phyloP scores from a whole-genome alignment of 345 rosid species.

The Lepidium sativum region DNA sequence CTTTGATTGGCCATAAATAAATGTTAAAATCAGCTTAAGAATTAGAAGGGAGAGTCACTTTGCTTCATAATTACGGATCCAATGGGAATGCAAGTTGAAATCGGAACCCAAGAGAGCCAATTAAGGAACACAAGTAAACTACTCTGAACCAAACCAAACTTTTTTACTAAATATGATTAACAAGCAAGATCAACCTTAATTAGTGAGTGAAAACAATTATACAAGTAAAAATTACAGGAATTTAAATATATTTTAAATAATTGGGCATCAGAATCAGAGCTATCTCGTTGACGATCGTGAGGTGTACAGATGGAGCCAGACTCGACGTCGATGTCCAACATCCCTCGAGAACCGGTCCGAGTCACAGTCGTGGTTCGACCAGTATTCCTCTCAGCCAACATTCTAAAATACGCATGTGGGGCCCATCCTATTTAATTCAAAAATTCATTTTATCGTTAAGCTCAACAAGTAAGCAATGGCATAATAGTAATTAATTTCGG shows the following conservation, averaged over 20 bases:
- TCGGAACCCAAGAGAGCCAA: slow-evolving; percentile 17
- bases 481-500: neutral
- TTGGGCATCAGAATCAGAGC: slow-evolving; percentile 9
- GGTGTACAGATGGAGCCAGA: neutral
- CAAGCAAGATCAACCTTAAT: neutral
- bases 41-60: neutral
- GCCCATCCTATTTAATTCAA: slow-evolving; percentile 40
- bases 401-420: slow-evolving; percentile 42
- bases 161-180: neutral
- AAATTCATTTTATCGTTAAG: neutral
- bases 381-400: slow-evolving; percentile 29
- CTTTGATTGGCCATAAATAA: neutral
- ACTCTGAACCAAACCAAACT: neutral
- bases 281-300: slow-evolving; percentile 12
- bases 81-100: slow-evolving; percentile 20
- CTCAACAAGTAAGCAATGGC: neutral
- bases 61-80: slow-evolving; percentile 12
- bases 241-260: neutral
- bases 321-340: slow-evolving; percentile 19
- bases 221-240: neutral
- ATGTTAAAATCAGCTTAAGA: neutral
- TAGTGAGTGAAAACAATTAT: neutral
- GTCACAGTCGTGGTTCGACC: slow-evolving; percentile 10
- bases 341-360: slow-evolving; percentile 13
- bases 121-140: slow-evolving; percentile 8